A percentile compares a stretch with the other conserved stretches of the same genome.
Evolutionary conservation across 805 yeast species (phyloP).

Genomic region (Candida saitoana): DNA sequence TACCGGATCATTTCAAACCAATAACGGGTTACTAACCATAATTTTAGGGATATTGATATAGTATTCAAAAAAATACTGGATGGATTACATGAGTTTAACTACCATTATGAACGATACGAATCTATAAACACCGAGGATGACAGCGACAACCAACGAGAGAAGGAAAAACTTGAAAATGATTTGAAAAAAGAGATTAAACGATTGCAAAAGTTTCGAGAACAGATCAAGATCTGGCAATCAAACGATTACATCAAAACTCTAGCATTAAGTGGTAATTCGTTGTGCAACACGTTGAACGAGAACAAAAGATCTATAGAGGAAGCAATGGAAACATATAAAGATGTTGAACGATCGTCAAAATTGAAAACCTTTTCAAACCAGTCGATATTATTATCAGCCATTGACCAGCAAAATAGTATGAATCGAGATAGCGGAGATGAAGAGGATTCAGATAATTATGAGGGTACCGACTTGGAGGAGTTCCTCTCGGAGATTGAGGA

Average conservation of each 20-base stretch:
- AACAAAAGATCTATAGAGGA: constrained; percentile 39
- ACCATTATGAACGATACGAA: constrained; percentile 42
- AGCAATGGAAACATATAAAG: constrained; percentile 44
- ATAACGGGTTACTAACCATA: constrained; percentile 1
- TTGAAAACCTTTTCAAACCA: constrained; percentile 44
- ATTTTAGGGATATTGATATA: constrained; percentile 35
- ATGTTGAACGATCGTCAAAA: constrained; percentile 39
- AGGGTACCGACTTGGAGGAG: constrained; percentile 4
- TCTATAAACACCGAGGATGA: constrained; percentile 24
- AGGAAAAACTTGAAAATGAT: constrained; percentile 42
- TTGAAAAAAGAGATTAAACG: constrained; percentile 44
- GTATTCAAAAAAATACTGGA: constrained; percentile 43
- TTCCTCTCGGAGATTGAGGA: constrained; percentile 17
- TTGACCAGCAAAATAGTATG: constrained; percentile 14
- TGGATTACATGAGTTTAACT: constrained; percentile 42
- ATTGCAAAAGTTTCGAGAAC: constrained; percentile 43
- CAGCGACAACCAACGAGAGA: constrained; percentile 37
- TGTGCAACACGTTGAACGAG: constrained; percentile 26
- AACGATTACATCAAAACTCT: constrained; percentile 27
- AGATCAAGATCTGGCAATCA: constrained; percentile 44
- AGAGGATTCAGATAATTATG: constrained; percentile 8
- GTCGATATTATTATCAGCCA: constrained; percentile 41
- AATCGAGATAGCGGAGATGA: constrained; percentile 8
- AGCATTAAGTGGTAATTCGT: constrained; percentile 11
- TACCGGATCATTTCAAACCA: neutral